A percentile compares a stretch with the other conserved stretches of the same genome.
Evolutionary conservation across 371 early-diverging fungal species (phyloP).

Genomic region (Zychaea mexicana): DNA sequence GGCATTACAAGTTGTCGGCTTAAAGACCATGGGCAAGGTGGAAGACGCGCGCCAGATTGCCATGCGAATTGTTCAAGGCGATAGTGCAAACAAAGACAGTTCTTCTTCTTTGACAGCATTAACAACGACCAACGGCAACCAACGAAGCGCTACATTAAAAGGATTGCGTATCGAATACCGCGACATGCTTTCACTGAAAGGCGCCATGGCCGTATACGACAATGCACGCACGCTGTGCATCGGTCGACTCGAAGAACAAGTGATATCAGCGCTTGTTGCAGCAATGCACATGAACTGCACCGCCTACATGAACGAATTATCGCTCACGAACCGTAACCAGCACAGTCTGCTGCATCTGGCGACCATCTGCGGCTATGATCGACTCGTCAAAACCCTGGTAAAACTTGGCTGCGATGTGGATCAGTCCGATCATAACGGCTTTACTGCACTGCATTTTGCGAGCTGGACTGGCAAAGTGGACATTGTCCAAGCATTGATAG

Average conservation of each 20-base stretch:
- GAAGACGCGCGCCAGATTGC: conserved; percentile 65
- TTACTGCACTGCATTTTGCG: conserved; percentile 60
- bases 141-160: conserved; percentile 1
- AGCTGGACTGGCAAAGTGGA: conserved; percentile 57
- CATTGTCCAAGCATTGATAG: conserved; percentile 42
- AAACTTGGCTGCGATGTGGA: conserved; percentile 40
- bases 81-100: conserved; percentile 44
- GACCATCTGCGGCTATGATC: conserved; percentile 43
- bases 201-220: conserved; percentile 33
- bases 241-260: conserved; percentile 31
- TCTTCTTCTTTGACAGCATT: no score
- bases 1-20: conserved; percentile 74
- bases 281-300: conserved; percentile 14
- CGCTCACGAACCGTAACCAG: conserved; percentile 39
- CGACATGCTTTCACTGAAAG: conserved; percentile 24
- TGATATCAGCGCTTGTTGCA: conserved; percentile 28
- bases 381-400: conserved; percentile 34
- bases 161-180: conserved; percentile 16
- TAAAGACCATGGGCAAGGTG: conserved; percentile 67
- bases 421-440: conserved; percentile 51
- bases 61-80: conserved; percentile 67
- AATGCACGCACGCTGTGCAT: conserved; percentile 38
- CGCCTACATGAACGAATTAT: conserved; percentile 21
- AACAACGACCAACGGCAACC: conserved; percentile 15
- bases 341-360: conserved; percentile 58